Percentiles rank a stretch among this genome's conserved stretches.
Evolutionary conservation across 768 basidiomycete species (phyloP).

Genomic region (Boletus speciosus): DNA sequence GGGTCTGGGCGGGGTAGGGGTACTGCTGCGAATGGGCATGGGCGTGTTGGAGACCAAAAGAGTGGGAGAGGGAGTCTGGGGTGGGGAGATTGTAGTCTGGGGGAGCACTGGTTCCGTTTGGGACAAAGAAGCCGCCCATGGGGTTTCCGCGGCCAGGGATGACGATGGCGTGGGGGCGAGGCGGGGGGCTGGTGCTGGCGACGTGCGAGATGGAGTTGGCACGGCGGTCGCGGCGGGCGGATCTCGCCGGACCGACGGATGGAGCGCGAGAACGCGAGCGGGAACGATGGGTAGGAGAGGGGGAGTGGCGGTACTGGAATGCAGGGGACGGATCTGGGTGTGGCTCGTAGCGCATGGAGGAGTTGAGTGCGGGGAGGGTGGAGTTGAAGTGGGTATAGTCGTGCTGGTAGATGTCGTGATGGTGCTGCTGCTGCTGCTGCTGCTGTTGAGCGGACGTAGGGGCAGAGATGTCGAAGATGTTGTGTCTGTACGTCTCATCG

Average conservation of each 20-base stretch:
- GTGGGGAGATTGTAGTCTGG: conserved; percentile 45
- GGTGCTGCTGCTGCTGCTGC: conserved; percentile 32
- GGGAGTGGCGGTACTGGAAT: conserved; percentile 25
- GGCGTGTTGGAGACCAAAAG: conserved; percentile 32
- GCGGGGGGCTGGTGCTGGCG: conserved; percentile 49
- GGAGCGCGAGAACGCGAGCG: conserved; percentile 39
- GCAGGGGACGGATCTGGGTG: conserved; percentile 33
- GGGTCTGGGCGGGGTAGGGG: conserved; percentile 25
- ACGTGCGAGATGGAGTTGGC: conserved; percentile 58
- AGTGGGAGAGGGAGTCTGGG: conserved; percentile 35
- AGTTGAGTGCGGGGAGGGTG: conserved; percentile 49
- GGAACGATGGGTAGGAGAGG: conserved; percentile 39
- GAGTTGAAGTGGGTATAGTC: conserved; percentile 45
- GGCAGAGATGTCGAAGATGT: conserved; percentile 63
- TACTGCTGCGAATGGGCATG: conserved; percentile 26
- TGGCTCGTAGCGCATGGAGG: conserved; percentile 49
- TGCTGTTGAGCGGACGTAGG: conserved; percentile 36
- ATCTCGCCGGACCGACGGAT: conserved; percentile 51
- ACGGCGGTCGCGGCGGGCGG: conserved; percentile 47
- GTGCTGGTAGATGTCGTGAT: conserved; percentile 28
- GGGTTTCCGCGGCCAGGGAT: conserved; percentile 48
- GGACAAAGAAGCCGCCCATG: conserved; percentile 33
- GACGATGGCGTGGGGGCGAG: conserved; percentile 57
- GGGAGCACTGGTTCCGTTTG: conserved; percentile 19
- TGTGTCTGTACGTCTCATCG: conserved; percentile 46